A percentile compares a stretch with the other conserved stretches of the same genome.
Evolutionary conservation across 176 grass and related monocot genomes (phyloP).

Genomic region (Carex pumila): DNA sequence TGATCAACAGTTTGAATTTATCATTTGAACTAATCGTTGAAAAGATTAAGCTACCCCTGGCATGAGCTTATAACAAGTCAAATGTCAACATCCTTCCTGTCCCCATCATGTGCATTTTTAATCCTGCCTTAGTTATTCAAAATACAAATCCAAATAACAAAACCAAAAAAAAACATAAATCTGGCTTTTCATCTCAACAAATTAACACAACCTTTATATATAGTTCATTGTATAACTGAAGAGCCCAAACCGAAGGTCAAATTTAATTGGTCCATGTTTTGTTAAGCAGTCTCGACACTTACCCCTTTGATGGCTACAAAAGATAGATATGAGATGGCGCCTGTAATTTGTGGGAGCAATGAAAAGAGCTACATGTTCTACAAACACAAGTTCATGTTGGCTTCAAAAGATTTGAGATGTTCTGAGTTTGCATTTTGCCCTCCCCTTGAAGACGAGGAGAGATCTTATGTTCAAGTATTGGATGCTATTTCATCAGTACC

Average conservation of each 20-base stretch:
- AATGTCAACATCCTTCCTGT: neutral
- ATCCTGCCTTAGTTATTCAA: neutral
- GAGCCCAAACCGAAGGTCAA: too few species aligned
- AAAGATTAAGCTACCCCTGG: too few species aligned
- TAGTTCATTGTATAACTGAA: neutral
- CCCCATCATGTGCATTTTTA: neutral
- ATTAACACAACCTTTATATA: neutral
- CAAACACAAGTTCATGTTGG: conserved; percentile 2
- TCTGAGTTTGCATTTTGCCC: neutral
- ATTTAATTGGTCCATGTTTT: neutral
- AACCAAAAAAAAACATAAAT: neutral
- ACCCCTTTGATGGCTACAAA: neutral
- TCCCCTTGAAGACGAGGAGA: neutral
- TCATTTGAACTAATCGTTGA: neutral
- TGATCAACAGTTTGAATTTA: neutral
- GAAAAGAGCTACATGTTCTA: conserved; percentile 12
- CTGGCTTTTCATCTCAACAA: neutral
- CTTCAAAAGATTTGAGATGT: neutral
- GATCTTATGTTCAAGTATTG: neutral
- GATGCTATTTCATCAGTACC: neutral
- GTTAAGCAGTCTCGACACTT: neutral
- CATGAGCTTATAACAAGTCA: neutral
- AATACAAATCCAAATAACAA: neutral
- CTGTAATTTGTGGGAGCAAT: neutral
- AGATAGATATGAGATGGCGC: neutral